A percentile compares a stretch with the other conserved stretches of the same genome.
Conservation (phyloP, 2,329 filamentous ascomycete genomes). For the Neoarthrinium moseri region DNA sequence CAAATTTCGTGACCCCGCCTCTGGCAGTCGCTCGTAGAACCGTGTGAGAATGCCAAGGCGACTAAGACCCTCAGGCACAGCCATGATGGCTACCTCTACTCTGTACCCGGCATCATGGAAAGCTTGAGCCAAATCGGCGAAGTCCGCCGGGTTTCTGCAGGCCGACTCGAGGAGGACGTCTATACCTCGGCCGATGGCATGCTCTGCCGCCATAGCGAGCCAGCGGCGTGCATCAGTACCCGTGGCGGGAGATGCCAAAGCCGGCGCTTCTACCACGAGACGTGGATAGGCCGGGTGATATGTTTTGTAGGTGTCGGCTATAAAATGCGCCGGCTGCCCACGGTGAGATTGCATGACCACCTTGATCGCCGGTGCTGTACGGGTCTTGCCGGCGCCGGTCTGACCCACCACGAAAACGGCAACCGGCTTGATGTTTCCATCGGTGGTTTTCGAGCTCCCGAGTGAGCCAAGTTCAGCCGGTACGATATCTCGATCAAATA, state of each 20-base stretch:
- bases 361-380: conserved; percentile 37
- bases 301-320: conserved; percentile 49
- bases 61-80: conserved; percentile 40
- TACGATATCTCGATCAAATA: background rate
- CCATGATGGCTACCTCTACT: conserved; percentile 39
- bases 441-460: background rate
- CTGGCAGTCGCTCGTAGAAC: conserved; percentile 33
- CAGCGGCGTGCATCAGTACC: conserved; percentile 41
- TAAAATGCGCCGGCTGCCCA: conserved; percentile 35
- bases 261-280: conserved; percentile 27
- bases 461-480: background rate
- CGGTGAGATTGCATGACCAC: conserved; percentile 24
- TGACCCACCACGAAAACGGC: conserved; percentile 45
- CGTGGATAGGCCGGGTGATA: conserved; percentile 42
- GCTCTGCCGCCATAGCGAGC: conserved; percentile 38
- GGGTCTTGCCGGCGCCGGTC: conserved; percentile 49
- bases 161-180: conserved; percentile 44
- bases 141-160: conserved; percentile 41
- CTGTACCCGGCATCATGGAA: conserved; percentile 34
- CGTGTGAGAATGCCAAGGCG: conserved; percentile 40
- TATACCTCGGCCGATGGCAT: conserved; percentile 27
- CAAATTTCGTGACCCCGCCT: conserved; percentile 32
- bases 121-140: conserved; percentile 31
- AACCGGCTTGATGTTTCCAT: too few relatives aligned
- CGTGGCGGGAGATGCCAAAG: conserved; percentile 37